Conservation (phyloP, 345 rosid genomes). For the Citrus inodora region DNA sequence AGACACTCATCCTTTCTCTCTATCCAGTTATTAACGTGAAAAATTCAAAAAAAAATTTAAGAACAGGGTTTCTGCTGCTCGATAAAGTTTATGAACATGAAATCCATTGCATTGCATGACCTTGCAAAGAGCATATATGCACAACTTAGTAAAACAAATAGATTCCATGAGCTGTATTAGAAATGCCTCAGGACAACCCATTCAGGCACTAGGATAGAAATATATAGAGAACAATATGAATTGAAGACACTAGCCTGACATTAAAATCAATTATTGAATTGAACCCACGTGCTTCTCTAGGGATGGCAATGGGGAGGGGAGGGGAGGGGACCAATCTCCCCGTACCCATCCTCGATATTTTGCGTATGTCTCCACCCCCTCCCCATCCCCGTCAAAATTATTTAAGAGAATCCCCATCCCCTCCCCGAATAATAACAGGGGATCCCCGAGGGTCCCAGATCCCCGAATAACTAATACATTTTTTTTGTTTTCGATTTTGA, state of each 20-base stretch:
- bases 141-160: background rate
- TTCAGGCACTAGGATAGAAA: background rate
- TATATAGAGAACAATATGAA: background rate
- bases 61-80: background rate
- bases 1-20: background rate
- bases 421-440: too few species aligned
- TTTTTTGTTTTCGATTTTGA: too few species aligned
- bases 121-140: background rate
- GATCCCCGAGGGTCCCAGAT: too few species aligned
- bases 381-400: too few species aligned
- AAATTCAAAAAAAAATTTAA: background rate
- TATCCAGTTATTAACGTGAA: background rate
- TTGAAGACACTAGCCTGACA: background rate
- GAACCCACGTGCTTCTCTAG: background rate
- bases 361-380: too few species aligned
- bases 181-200: background rate
- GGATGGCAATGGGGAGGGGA: too few species aligned
- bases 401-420: too few species aligned
- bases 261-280: background rate
- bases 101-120: background rate
- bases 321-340: too few species aligned
- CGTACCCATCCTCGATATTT: too few species aligned
- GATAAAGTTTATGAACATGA: background rate
- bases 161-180: background rate
- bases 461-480: too few species aligned